Evolutionary conservation across 1,284 basidiomycete genomes (phyloP).

Genomic region (Marasmius oreades): DNA sequence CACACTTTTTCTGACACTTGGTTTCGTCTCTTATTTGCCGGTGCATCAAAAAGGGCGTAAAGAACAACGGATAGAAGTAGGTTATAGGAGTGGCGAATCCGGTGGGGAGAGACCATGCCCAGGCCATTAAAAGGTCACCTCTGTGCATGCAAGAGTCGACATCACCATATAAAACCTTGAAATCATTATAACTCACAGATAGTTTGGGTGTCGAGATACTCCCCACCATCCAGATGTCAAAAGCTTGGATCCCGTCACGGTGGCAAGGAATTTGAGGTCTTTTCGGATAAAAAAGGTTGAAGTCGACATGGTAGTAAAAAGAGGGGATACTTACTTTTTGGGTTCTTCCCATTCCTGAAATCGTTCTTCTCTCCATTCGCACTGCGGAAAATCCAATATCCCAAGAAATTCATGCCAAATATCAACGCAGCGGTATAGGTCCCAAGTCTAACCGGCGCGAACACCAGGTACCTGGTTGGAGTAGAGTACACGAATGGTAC

Average conservation of each 20-base stretch:
- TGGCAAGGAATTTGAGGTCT: constrained; percentile 84
- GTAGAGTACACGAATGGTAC: constrained; percentile 94
- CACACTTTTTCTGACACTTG: constrained; percentile 81
- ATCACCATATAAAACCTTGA: neutral
- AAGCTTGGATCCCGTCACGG: constrained; percentile 86
- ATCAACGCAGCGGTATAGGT: constrained; percentile 56
- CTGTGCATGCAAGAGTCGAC: constrained; percentile 30
- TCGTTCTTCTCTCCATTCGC: constrained; percentile 95
- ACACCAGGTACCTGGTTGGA: constrained; percentile 92
- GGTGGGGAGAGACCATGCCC: constrained; percentile 92
- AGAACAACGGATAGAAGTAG: constrained; percentile 93
- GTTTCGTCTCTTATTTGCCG: constrained; percentile 91
- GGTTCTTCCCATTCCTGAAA: constrained; percentile 91
- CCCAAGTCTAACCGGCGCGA: constrained; percentile 81
- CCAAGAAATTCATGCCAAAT: constrained; percentile 65
- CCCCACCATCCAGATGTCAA: constrained; percentile 99
- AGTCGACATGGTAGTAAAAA: neutral
- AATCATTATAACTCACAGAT: constrained; percentile 55
- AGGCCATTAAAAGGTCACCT: constrained; percentile 84
- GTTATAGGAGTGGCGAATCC: constrained; percentile 90
- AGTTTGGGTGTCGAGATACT: constrained; percentile 88
- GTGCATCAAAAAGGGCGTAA: constrained; percentile 86
- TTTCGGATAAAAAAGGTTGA: constrained; percentile 7
- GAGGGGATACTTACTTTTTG: constrained; percentile 63
- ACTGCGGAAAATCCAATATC: constrained; percentile 90